Evolutionary conservation across 1,284 basidiomycete genomes (phyloP).

Genomic region (Anthracocystis panici-leucophaei): DNA sequence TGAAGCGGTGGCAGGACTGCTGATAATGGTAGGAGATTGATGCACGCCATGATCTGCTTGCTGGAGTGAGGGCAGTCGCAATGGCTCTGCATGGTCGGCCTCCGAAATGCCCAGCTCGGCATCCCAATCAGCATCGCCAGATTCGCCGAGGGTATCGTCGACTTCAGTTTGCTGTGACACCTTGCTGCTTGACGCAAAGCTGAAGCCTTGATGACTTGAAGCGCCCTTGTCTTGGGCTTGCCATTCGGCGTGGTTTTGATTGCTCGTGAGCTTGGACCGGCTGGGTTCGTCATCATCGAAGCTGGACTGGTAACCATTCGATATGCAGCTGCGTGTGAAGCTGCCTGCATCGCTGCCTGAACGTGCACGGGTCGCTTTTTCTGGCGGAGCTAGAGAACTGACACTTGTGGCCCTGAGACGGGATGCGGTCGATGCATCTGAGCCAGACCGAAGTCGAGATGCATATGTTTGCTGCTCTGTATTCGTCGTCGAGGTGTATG

Average conservation of each 20-base stretch:
- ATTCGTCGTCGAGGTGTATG: background rate
- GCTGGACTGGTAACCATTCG: slow-evolving; percentile 22
- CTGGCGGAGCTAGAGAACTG: slow-evolving; percentile 22
- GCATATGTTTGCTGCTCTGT: background rate
- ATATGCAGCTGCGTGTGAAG: slow-evolving; percentile 46
- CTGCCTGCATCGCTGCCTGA: slow-evolving; percentile 43
- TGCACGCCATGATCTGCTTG: background rate
- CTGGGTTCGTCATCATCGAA: slow-evolving; percentile 20
- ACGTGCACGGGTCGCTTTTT: slow-evolving; percentile 16
- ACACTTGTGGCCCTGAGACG: slow-evolving; percentile 23
- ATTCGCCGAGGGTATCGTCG: slow-evolving; percentile 6
- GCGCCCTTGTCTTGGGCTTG: background rate
- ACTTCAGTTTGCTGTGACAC: background rate
- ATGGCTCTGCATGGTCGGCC: slow-evolving; percentile 21
- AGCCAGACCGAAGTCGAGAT: slow-evolving; percentile 1
- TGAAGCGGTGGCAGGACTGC: background rate
- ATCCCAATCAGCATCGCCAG: slow-evolving; percentile 45
- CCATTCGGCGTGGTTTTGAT: background rate
- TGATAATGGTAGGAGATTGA: background rate
- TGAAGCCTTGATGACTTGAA: too few relatives aligned
- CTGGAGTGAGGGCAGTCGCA: slow-evolving; percentile 22
- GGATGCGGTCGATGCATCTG: slow-evolving; percentile 1
- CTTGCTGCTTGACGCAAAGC: background rate
- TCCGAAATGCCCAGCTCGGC: slow-evolving; percentile 40
- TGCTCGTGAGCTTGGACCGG: background rate